Evolutionary conservation across 2,329 filamentous ascomycete species (phyloP).

Genomic region (Arthrobotrys conoides): DNA sequence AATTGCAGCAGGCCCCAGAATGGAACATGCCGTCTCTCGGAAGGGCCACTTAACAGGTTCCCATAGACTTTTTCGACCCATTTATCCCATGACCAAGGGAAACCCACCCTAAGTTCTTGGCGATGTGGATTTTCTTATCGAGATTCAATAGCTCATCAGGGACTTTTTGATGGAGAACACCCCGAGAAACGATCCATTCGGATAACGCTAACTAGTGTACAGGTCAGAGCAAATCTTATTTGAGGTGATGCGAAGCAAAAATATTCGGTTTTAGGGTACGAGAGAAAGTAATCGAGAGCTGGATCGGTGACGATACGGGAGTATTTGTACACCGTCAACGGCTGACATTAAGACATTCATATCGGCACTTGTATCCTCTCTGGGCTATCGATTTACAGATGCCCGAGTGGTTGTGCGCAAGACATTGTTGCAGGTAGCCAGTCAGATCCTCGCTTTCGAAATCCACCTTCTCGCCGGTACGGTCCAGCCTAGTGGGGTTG

Average conservation of each 20-base stretch:
- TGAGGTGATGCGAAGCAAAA: conserved; percentile 18
- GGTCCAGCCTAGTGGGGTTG: conserved; percentile 60
- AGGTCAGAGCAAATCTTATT: conserved; percentile 23
- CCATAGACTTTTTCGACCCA: conserved; percentile 24
- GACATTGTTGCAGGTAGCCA: conserved; percentile 58
- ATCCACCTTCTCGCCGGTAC: conserved; percentile 47
- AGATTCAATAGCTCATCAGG: conserved; percentile 31
- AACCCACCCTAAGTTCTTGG: conserved; percentile 57
- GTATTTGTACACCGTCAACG: conserved; percentile 27
- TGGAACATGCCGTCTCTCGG: conserved; percentile 46
- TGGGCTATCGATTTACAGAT: conserved; percentile 57
- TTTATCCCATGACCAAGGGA: conserved; percentile 59
- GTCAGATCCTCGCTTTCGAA: conserved; percentile 44
- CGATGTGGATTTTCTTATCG: conserved; percentile 54
- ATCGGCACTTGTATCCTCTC: conserved; percentile 54
- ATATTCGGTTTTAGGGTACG: conserved; percentile 7
- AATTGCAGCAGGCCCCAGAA: conserved; percentile 26
- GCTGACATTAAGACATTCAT: conserved; percentile 44
- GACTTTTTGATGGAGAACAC: conserved; percentile 12
- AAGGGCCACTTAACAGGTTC: conserved; percentile 25
- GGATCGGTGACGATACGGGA: conserved; percentile 28
- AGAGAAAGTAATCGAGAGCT: conserved; percentile 14
- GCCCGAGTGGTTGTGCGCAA: conserved; percentile 54
- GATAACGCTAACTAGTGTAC: conserved; percentile 8
- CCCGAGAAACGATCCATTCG: conserved; percentile 38